Percentiles rank a stretch among this genome's conserved stretches.
These are phyloP conservation scores for Sporopachydermia cereana DNA, from an alignment of 1,139 yeast genomes.

Conservation along the genomic window DNA sequence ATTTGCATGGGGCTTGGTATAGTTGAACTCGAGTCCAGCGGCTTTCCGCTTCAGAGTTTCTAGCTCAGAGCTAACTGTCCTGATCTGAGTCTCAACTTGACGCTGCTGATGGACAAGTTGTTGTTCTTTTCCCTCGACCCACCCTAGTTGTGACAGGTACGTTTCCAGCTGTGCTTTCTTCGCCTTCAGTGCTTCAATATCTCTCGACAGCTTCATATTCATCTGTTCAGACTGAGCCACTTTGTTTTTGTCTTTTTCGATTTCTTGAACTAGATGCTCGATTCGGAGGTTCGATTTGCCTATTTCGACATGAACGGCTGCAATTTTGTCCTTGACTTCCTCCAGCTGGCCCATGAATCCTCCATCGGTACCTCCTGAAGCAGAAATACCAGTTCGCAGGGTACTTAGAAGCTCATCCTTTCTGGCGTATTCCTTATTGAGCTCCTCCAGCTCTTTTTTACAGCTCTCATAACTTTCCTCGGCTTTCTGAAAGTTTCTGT, in stretches of 20 bases:
- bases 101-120: conserved; percentile 32
- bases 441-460: conserved; percentile 30
- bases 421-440: conserved; percentile 40
- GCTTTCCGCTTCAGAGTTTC: conserved; percentile 52
- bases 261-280: conserved; percentile 42
- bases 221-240: conserved; percentile 45
- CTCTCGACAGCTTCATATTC: conserved; percentile 30
- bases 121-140: conserved; percentile 37
- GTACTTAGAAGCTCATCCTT: conserved; percentile 78
- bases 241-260: conserved; percentile 40
- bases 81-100: conserved; percentile 25
- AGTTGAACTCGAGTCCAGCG: conserved; percentile 68
- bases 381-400: conserved; percentile 81
- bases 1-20: conserved; percentile 48
- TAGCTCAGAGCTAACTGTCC: conserved; percentile 36
- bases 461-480: conserved; percentile 33
- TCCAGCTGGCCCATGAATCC: conserved; percentile 72
- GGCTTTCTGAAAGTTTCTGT: conserved; percentile 20
- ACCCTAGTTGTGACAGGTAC: conserved; percentile 45
- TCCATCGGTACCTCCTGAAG: conserved; percentile 68
- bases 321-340: conserved; percentile 46
- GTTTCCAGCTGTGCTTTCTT: conserved; percentile 31
- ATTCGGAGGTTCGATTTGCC: conserved; percentile 54
- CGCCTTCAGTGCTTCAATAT: conserved; percentile 33
- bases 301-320: conserved; percentile 42